Conservation (phyloP, 164 flowering plant genomes). For the Saururus chinensis region DNA sequence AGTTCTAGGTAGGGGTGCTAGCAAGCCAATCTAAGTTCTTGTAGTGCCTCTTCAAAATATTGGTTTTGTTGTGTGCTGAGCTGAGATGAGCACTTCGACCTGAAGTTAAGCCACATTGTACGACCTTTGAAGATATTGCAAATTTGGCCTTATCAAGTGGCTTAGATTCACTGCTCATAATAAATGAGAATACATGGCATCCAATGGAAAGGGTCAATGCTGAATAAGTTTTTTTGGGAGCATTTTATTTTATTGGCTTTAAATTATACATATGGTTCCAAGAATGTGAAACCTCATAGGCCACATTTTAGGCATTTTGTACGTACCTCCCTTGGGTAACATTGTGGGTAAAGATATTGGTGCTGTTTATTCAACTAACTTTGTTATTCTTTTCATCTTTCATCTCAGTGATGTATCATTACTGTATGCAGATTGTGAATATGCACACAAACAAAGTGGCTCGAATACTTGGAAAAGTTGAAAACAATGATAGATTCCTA, state of each 20-base stretch:
- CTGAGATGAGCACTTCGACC: not conserved
- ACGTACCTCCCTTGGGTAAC: not conserved
- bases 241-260: too few relatives aligned
- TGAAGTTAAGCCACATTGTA: not conserved
- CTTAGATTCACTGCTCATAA: not conserved
- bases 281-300: not conserved
- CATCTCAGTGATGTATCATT: not conserved
- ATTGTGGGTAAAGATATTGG: not conserved
- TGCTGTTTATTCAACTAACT: not conserved
- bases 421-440: slow-evolving; percentile 54
- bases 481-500: slow-evolving; percentile 90
- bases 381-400: not conserved
- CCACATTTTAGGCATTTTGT: not conserved
- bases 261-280: not conserved
- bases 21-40: too few relatives aligned
- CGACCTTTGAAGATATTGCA: not conserved
- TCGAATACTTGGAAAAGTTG: slow-evolving; percentile 95
- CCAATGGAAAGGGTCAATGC: not conserved
- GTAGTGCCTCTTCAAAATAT: too few relatives aligned
- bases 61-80: too few relatives aligned
- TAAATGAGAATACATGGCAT: not conserved
- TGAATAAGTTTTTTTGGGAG: too few relatives aligned
- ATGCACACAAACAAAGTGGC: slow-evolving; percentile 87
- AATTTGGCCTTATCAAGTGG: not conserved
- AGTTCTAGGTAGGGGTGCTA: too few relatives aligned